phyloP scores from a whole-genome alignment of 495 filamentous ascomycete species.

The Choiromyces venosus region DNA sequence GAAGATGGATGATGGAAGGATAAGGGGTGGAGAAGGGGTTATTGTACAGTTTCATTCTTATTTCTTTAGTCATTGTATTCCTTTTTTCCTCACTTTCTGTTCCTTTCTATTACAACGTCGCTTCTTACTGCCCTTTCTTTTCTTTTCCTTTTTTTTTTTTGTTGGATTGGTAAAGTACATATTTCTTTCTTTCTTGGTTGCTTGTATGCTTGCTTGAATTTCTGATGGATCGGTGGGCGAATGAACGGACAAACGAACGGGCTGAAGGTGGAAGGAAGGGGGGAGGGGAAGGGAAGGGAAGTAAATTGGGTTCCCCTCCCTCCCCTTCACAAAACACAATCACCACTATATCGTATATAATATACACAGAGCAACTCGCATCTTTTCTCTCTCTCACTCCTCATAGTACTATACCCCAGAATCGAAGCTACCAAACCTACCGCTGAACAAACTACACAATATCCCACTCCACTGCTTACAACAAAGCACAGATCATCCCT shows the following conservation, averaged over 20 bases:
- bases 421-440: background rate
- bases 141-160: slow-evolving; percentile 5
- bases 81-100: background rate
- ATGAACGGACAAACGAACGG: background rate
- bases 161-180: slow-evolving; percentile 5
- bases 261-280: background rate
- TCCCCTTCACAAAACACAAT: background rate
- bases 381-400: too few relatives aligned
- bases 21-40: background rate
- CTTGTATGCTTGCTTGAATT: background rate
- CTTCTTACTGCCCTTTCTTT: background rate
- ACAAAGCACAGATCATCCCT: too few relatives aligned
- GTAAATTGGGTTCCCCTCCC: background rate
- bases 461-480: too few relatives aligned
- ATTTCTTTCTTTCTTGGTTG: background rate
- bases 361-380: background rate
- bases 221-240: background rate
- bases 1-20: background rate
- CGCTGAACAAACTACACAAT: too few relatives aligned
- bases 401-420: slow-evolving; percentile 6
- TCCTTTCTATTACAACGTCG: background rate
- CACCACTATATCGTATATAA: background rate
- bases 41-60: background rate
- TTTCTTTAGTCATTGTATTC: background rate
- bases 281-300: background rate